Conservation (phyloP, 108 stramenopile genomes). For the Chaetoceros muelleri region DNA sequence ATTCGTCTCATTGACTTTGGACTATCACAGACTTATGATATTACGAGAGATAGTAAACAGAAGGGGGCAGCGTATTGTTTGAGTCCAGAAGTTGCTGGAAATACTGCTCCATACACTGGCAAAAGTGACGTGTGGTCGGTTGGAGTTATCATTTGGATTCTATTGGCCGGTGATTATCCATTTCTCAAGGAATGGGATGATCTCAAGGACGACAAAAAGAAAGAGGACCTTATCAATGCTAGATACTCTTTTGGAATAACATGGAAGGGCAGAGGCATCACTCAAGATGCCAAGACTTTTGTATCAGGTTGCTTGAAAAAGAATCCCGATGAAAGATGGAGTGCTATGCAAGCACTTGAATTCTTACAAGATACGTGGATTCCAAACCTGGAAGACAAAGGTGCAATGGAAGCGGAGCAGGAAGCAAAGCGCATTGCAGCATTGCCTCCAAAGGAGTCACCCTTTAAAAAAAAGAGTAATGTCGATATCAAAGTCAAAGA, state of each 20-base stretch:
- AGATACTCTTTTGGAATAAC: conserved; percentile 28
- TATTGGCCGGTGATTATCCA: conserved; percentile 52
- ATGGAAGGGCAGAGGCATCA: conserved; percentile 32
- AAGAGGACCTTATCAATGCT: conserved; percentile 24
- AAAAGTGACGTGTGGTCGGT: conserved; percentile 81
- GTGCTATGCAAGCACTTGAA: conserved; percentile 32
- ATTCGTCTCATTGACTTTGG: conserved; percentile 76
- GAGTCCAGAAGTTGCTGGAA: conserved; percentile 24
- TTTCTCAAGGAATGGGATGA: conserved; percentile 28
- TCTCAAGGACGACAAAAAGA: conserved; percentile 24
- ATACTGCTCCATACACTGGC: conserved; percentile 23
- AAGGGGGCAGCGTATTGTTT: conserved; percentile 23
- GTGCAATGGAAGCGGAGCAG: conserved; percentile 6
- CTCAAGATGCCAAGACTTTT: conserved; percentile 22
- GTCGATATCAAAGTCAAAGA: not conserved
- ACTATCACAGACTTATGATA: conserved; percentile 25
- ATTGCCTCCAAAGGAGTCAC: not conserved
- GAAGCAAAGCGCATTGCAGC: conserved; percentile 4
- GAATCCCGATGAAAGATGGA: conserved; percentile 36
- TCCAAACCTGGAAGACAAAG: conserved; percentile 13
- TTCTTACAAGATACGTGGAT: conserved; percentile 31
- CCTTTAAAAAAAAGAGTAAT: conserved; percentile 1
- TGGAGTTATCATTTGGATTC: conserved; percentile 70
- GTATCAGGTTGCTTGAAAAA: conserved; percentile 27
- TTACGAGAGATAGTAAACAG: conserved; percentile 6